phyloP scores from a whole-genome alignment of 164 flowering plant species.

The Nelumbo lutea region DNA sequence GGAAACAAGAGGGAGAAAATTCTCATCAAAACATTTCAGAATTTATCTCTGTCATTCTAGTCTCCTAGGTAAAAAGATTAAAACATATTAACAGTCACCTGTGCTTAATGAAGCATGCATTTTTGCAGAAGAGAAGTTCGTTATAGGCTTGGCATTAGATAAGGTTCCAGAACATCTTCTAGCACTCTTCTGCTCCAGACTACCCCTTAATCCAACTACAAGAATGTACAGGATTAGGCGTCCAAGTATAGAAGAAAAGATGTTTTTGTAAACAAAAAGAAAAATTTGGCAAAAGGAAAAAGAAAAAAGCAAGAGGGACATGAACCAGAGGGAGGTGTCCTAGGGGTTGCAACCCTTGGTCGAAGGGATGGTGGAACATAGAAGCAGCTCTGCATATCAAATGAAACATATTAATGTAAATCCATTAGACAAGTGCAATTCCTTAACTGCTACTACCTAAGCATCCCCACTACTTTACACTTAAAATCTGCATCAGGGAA shows the following conservation, averaged over 20 bases:
- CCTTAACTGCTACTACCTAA: not conserved
- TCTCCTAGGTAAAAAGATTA: no score
- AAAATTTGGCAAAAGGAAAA: no score
- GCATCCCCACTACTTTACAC: no score
- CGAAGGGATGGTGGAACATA: constrained; percentile 95
- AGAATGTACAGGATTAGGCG: not conserved
- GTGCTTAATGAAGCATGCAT: constrained; percentile 33
- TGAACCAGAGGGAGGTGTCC: constrained; percentile 88
- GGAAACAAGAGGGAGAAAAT: no score
- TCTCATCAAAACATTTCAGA: no score
- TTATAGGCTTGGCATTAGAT: constrained; percentile 36
- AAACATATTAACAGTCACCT: constrained; percentile 26
- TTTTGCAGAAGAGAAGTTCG: constrained; percentile 39
- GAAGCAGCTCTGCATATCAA: constrained; percentile 62
- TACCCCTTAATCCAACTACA: constrained; percentile 44
- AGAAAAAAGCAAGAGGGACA: not conserved
- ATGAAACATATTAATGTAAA: not conserved
- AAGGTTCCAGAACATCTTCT: constrained; percentile 43
- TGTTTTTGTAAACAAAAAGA: no score
- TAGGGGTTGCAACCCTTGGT: constrained; percentile 36
- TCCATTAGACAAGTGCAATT: not conserved
- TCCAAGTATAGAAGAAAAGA: not conserved
- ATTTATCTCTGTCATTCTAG: no score
- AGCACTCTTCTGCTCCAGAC: constrained; percentile 43
- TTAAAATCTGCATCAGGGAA: not conserved